These are phyloP conservation scores for Pestalotiopsis fici DNA, from an alignment of 2,329 filamentous ascomycete genomes.

Conservation along the genomic window DNA sequence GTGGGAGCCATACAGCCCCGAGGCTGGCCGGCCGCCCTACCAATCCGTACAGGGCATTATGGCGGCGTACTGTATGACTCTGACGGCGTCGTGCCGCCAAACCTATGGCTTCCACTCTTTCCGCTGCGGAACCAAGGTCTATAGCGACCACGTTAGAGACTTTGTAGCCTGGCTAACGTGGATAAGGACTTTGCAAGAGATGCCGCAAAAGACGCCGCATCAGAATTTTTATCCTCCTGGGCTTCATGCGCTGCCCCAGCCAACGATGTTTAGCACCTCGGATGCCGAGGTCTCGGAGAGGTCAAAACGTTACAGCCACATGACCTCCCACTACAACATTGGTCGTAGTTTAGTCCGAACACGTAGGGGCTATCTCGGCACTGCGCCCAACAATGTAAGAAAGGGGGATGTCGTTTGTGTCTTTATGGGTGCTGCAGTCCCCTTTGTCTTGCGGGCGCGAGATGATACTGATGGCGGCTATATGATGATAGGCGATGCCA, in stretches of 20 bases:
- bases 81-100: constrained; percentile 1
- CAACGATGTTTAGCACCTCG: neutral
- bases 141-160: neutral
- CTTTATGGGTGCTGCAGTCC: constrained; percentile 6
- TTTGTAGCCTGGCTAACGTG: constrained; percentile 7
- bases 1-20: neutral
- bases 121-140: neutral
- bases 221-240: constrained; percentile 7
- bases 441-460: constrained; percentile 5
- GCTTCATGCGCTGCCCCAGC: neutral
- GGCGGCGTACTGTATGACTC: constrained; percentile 1
- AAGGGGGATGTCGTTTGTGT: constrained; percentile 1
- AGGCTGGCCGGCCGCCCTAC: neutral
- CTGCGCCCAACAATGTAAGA: neutral
- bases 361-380: constrained; percentile 1
- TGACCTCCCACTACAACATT: neutral
- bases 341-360: neutral
- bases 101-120: neutral
- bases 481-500: constrained; percentile 2
- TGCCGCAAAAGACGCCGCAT: neutral
- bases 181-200: neutral
- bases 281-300: neutral
- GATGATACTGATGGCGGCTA: neutral
- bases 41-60: neutral
- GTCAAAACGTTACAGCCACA: neutral